Evolutionary conservation across 129 eudicot genomes (phyloP), one percentile per base, ranked within the genome.

Genomic region (Daucus carota): DNA sequence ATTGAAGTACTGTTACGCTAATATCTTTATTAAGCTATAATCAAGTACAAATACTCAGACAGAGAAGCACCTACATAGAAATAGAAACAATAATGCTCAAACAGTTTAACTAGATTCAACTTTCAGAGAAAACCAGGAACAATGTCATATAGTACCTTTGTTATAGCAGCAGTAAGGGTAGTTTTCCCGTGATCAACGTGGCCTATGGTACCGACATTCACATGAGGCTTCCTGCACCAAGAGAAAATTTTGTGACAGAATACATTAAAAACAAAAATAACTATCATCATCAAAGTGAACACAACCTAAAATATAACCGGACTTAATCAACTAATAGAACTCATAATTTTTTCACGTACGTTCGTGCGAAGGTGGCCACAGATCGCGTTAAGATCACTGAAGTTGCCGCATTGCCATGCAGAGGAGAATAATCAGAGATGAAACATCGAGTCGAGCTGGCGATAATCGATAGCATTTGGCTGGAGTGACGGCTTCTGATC

Each of bases 151-250:
- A 50, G 10, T 47, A 81, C 84, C 77, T 81, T 81, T 70, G 84
- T 81, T 20, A 81, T 81, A 29, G 80, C 80, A 31, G 80, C 77
- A 20, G 84, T 81, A 41, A 81, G 29, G 24, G 84, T 76, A 9
- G 84, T 75, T 43, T 81, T 81, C 38, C 84, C 84, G 60, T 81
- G 84, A 71, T 76, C 84, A 60, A 81, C 84, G 45, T 81, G 80
- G 3, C 84, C 84, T 57, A 81, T 76, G 67, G 84, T 76, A 17
- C 84, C 80, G 20, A 76, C 77, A 57, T 76, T 81, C 17, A 81
- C 80, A 59, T 76, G 80, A 41, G 80, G 84, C 24, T 81, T 81
- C 63, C 84, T 81, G 84, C 22, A 74, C 33, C 76, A 74, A 36
- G 18, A 48, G 38, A 5, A 38, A 28, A 34, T 12, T 36, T 5